These are phyloP conservation scores for Paradendryphiella salina DNA, from an alignment of 2,329 filamentous ascomycete species.

Conservation along the genomic window DNA sequence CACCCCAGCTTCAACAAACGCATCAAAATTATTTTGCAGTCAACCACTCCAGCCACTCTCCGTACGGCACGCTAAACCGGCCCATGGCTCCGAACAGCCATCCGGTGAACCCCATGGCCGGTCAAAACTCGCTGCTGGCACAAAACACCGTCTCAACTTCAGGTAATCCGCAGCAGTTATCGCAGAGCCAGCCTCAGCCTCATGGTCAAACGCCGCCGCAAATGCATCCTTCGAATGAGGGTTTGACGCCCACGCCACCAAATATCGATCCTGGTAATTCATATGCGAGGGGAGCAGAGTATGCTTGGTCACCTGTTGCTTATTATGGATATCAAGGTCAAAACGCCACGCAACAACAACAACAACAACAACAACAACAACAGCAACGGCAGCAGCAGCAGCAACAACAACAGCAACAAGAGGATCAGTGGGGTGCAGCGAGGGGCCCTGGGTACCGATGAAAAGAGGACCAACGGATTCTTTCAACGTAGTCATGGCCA, in stretches of 20 bases:
- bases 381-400: constrained; percentile 24
- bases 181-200: constrained; percentile 24
- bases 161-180: constrained; percentile 14
- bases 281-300: constrained; percentile 27
- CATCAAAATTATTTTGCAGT: constrained; percentile 30
- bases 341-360: constrained; percentile 15
- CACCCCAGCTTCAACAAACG: constrained; percentile 22
- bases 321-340: constrained; percentile 35
- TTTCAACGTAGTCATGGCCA: neutral
- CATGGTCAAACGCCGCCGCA: constrained; percentile 25
- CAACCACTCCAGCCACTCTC: constrained; percentile 24
- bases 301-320: constrained; percentile 28
- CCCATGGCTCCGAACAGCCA: constrained; percentile 26
- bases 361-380: constrained; percentile 18
- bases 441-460: constrained; percentile 31
- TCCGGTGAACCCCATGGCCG: constrained; percentile 14
- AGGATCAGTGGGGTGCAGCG: constrained; percentile 33
- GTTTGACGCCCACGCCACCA: constrained; percentile 16
- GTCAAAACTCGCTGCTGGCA: constrained; percentile 4
- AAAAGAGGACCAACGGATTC: neutral
- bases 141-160: constrained; percentile 9
- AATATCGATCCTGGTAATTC: constrained; percentile 23
- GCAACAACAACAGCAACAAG: constrained; percentile 20
- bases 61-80: constrained; percentile 30
- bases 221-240: constrained; percentile 1